Percentiles rank a stretch among this genome's conserved stretches.
Evolutionary conservation across 2,329 filamentous ascomycete species (phyloP).

Genomic region (Fusarium odoratissimum): DNA sequence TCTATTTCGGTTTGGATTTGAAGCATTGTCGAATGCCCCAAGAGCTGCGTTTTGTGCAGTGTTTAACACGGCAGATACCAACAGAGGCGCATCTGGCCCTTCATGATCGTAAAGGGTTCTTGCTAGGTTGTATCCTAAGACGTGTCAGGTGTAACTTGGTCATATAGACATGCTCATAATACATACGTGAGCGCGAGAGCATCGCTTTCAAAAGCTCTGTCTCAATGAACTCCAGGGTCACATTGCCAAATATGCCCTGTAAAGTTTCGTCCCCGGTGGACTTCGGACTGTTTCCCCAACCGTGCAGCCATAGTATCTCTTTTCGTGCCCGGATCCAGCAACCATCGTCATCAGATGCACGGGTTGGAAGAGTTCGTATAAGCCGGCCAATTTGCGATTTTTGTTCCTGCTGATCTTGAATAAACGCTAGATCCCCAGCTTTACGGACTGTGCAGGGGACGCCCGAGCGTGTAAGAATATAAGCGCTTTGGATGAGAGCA

Average conservation of each 20-base stretch:
- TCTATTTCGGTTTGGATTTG: slow-evolving; percentile 80
- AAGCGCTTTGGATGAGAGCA: slow-evolving; percentile 71
- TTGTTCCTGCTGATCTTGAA: slow-evolving; percentile 74
- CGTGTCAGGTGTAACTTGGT: slow-evolving; percentile 9
- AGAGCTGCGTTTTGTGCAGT: slow-evolving; percentile 73
- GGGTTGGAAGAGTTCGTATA: slow-evolving; percentile 63
- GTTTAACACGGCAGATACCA: slow-evolving; percentile 64
- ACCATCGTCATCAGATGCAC: slow-evolving; percentile 68
- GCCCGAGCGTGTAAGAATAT: slow-evolving; percentile 64
- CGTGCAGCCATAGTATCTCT: slow-evolving; percentile 78
- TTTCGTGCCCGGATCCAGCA: slow-evolving; percentile 72
- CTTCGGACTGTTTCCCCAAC: slow-evolving; percentile 69
- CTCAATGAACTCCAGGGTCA: slow-evolving; percentile 73
- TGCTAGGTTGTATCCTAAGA: slow-evolving; percentile 70
- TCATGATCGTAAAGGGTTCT: slow-evolving; percentile 69
- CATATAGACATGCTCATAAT: neutral
- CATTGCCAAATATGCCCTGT: slow-evolving; percentile 71
- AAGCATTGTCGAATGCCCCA: slow-evolving; percentile 82
- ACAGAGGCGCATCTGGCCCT: slow-evolving; percentile 60
- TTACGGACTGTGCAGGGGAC: slow-evolving; percentile 62
- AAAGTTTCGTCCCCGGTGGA: slow-evolving; percentile 55
- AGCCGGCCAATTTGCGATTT: slow-evolving; percentile 67
- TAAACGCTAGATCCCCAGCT: slow-evolving; percentile 72
- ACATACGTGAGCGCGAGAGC: slow-evolving; percentile 69
- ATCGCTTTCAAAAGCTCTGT: slow-evolving; percentile 77